Percentiles rank a stretch among this genome's conserved stretches.
phyloP scores from a whole-genome alignment of 495 filamentous ascomycete genomes.

The Pyrenula aspistea region DNA sequence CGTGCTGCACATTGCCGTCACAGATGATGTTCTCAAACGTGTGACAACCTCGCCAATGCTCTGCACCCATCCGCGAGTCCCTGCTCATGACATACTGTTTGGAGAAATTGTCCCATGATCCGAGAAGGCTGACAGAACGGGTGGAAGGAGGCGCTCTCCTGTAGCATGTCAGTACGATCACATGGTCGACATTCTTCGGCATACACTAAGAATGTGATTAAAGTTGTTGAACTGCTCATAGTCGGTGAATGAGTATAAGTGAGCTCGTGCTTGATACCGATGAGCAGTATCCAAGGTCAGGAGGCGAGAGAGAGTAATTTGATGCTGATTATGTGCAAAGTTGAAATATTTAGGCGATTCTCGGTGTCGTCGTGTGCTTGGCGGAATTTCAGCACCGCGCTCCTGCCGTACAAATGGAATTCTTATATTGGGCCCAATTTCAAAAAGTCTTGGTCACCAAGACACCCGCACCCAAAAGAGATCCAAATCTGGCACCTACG shows the following conservation, averaged over 20 bases:
- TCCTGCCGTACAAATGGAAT: too few relatives aligned
- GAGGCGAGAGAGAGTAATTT: neutral
- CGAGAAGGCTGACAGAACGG: conserved; percentile 64
- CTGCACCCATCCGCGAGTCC: conserved; percentile 54
- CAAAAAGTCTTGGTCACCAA: too few relatives aligned
- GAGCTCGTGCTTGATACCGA: neutral
- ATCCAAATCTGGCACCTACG: neutral
- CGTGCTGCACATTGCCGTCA: conserved; percentile 51
- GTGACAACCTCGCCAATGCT: conserved; percentile 77
- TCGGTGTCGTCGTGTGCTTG: too few relatives aligned
- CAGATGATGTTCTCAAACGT: conserved; percentile 73
- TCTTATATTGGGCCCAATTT: too few relatives aligned
- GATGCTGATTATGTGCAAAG: too few relatives aligned
- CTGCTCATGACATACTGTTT: conserved; percentile 65
- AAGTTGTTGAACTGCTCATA: conserved; percentile 59
- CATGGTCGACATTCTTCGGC: conserved; percentile 19
- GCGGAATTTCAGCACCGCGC: too few relatives aligned
- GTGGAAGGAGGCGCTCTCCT: conserved; percentile 56
- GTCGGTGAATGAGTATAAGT: neutral
- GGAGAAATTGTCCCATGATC: conserved; percentile 89
- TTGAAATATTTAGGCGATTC: too few relatives aligned
- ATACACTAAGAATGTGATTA: conserved; percentile 67
- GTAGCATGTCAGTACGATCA: conserved; percentile 3
- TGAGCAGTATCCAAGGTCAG: neutral
- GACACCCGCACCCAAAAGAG: too few relatives aligned